phyloP scores from a whole-genome alignment of 768 basidiomycete species.

The Mycena crocata region DNA sequence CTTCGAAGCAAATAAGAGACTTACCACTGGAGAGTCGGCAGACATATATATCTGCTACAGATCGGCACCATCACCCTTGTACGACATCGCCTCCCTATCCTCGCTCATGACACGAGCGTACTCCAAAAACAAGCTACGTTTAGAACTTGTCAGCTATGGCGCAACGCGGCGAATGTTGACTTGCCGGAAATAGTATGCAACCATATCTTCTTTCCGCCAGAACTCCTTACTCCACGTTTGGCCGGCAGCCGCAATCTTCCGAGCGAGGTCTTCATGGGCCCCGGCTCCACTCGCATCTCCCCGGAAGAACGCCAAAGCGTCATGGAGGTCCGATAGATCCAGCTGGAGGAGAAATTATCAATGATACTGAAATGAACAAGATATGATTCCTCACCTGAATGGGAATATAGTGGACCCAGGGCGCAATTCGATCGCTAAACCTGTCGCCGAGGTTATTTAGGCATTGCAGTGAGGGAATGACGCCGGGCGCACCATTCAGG shows the following conservation, averaged over 20 bases:
- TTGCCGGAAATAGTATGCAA: slow-evolving; percentile 63
- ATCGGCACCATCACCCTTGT: no score
- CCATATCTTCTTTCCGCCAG: slow-evolving; percentile 67
- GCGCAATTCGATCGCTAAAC: slow-evolving; percentile 67
- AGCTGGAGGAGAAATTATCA: no score
- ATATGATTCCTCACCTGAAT: no score
- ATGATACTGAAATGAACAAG: no score
- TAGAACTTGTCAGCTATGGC: neutral
- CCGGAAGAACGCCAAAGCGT: slow-evolving; percentile 79
- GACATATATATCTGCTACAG: no score
- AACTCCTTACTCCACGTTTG: slow-evolving; percentile 60
- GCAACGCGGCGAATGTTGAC: slow-evolving; percentile 25
- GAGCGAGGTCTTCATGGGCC: slow-evolving; percentile 70
- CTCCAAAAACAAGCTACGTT: slow-evolving; percentile 59
- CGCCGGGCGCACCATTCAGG: slow-evolving; percentile 81
- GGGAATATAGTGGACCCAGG: slow-evolving; percentile 84
- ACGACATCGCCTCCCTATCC: slow-evolving; percentile 55
- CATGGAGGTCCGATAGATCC: slow-evolving; percentile 76
- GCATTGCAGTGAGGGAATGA: no score
- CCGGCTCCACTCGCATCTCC: slow-evolving; percentile 68
- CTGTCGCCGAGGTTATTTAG: no score
- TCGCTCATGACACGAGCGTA: slow-evolving; percentile 60
- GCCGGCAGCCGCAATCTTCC: slow-evolving; percentile 63
- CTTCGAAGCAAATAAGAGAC: no score
- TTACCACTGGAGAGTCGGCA: no score